Base-by-base conservation (phyloP, 352 stramenopile genomes). In the Thalassiosira exigua region DNA sequence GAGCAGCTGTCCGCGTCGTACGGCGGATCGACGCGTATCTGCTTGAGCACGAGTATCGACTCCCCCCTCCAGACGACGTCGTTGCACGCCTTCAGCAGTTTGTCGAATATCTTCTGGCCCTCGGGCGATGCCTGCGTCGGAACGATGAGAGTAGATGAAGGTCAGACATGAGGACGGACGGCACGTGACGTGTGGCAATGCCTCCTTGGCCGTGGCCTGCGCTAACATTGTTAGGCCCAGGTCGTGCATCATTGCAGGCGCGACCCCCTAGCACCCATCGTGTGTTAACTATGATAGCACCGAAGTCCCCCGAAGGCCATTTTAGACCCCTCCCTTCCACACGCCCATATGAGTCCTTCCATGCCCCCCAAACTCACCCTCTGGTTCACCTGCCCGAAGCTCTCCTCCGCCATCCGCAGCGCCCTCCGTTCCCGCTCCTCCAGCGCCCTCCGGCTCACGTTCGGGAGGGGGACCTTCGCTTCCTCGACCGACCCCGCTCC, bases 81-180 rank as follows among this genome's bases (percentile, higher is more conserved):
- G 67, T 90, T 90, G 59, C 88, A 93, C 46, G 88, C 88, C 74
- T 93, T 93, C 26, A 92, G 57, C 46, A 93, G 74, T 57, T 82
- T 79, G 65, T 93, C 88, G 71, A 93, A 93, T 61, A 90, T 82
- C 68, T 79, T 73, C 78, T 93, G 88, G 54, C 88, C 88, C 56
- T 81, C 68, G 22, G 84, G 69, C 24, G 79, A 81, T 48, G 86
- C 86, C 88, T 91, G 27, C 39, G 32, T 44, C 33, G 30, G 5
- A 9, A 42, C 62, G 44, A 19, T 32, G n/a, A 22, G 7, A 50
- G 12, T 53, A 46, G 3, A 21, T n/a, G n/a, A n/a, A n/a, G n/a
- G n/a, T n/a, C n/a, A n/a, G n/a, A n/a, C n/a, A n/a, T n/a, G n/a
- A n/a, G n/a, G n/a, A n/a, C n/a, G n/a, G n/a, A n/a, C n/a, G n/a